Percentiles rank a stretch among this genome's conserved stretches.
phyloP scores from a whole-genome alignment of 257 asterid species.

The Petunia axillaris region DNA sequence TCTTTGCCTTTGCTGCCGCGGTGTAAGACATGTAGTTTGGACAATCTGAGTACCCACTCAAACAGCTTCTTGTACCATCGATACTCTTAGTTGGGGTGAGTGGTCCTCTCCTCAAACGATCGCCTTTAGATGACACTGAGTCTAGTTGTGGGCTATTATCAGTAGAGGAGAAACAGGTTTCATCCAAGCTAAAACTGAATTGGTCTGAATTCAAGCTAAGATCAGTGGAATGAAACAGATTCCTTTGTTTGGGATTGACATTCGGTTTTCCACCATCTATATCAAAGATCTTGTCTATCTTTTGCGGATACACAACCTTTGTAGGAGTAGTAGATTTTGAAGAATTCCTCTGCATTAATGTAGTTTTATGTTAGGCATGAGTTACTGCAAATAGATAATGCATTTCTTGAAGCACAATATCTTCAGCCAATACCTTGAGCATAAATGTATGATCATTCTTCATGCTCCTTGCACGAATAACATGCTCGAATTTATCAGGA shows the following conservation, averaged over 20 bases:
- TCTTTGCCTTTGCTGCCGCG: conserved; percentile 82
- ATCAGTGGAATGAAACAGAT: conserved; percentile 58
- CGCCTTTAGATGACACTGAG: conserved; percentile 50
- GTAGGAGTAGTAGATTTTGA: conserved; percentile 26
- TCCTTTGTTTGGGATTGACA: conserved; percentile 33
- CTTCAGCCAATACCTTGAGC: conserved; percentile 50
- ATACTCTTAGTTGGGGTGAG: conserved; percentile 71
- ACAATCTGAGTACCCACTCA: conserved; percentile 56
- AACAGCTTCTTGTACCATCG: conserved; percentile 65
- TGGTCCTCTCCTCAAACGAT: conserved; percentile 42
- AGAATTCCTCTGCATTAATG: conserved; percentile 52
- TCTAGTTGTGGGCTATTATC: conserved; percentile 57
- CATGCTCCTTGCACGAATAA: conserved; percentile 49
- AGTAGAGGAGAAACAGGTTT: conserved; percentile 51
- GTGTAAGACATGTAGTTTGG: conserved; percentile 86
- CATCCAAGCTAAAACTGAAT: conserved; percentile 46
- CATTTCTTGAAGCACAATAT: no score
- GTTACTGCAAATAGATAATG: not conserved
- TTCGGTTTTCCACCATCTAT: conserved; percentile 48
- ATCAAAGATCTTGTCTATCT: conserved; percentile 56
- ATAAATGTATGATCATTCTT: conserved; percentile 46
- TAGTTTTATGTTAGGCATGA: not conserved
- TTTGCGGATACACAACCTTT: no score
- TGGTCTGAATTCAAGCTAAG: conserved; percentile 54
- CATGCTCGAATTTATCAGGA: conserved; percentile 75